Evolutionary conservation across 306 rosid species (phyloP).

Genomic region (Lathyrus aphaca): DNA sequence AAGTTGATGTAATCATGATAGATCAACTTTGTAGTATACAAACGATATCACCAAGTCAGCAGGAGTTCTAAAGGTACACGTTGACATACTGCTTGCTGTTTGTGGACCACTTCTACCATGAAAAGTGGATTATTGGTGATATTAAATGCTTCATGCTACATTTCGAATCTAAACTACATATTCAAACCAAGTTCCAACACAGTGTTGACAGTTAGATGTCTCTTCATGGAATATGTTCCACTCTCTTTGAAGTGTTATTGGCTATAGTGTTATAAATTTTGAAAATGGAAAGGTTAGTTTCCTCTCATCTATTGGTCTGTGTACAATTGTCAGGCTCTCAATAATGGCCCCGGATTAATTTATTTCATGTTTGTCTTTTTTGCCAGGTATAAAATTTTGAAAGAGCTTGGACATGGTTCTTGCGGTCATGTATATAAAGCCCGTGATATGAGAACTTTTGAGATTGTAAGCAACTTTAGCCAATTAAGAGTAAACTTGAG

Average conservation of each 20-base stretch:
- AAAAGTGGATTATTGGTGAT: slow-evolving; percentile 55
- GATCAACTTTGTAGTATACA: slow-evolving; percentile 34
- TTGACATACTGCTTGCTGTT: slow-evolving; percentile 47
- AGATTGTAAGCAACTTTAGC: slow-evolving; percentile 63
- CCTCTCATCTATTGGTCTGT: slow-evolving; percentile 31
- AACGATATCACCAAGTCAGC: slow-evolving; percentile 43
- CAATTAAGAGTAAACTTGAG: slow-evolving; percentile 16
- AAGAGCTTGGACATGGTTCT: slow-evolving; percentile 89
- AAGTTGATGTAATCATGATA: slow-evolving; percentile 42
- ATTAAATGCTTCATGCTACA: slow-evolving; percentile 52
- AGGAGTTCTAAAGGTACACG: slow-evolving; percentile 58
- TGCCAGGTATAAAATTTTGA: slow-evolving; percentile 72
- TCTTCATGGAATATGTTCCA: slow-evolving; percentile 63
- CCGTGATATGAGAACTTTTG: slow-evolving; percentile 61
- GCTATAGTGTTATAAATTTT: slow-evolving; percentile 45
- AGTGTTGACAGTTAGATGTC: slow-evolving; percentile 59
- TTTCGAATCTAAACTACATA: slow-evolving; percentile 40
- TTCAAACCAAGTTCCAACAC: slow-evolving; percentile 55
- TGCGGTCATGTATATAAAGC: slow-evolving; percentile 92
- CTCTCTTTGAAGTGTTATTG: slow-evolving; percentile 53
- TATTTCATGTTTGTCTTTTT: slow-evolving; percentile 19
- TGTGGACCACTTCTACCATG: slow-evolving; percentile 46
- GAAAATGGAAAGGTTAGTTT: slow-evolving; percentile 77
- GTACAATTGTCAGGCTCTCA: slow-evolving; percentile 18
- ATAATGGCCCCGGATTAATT: slow-evolving; percentile 27